Base-by-base conservation (phyloP, 352 stramenopile species). In the Globisporangium cederbergense region DNA sequence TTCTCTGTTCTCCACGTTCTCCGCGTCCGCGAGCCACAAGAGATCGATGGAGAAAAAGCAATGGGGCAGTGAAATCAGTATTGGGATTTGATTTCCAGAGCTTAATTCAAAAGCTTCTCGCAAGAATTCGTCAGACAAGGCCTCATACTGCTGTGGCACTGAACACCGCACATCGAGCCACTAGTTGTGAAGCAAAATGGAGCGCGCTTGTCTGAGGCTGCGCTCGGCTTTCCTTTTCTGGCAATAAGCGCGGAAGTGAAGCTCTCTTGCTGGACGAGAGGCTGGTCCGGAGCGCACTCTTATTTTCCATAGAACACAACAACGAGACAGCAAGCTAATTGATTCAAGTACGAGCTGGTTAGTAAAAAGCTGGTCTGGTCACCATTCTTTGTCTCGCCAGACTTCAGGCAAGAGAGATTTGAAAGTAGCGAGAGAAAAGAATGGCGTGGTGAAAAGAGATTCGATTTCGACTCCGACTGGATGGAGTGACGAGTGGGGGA, bases 91-190 rank as follows among this genome's bases (percentile, higher is more conserved):
- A 52, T 22, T 52, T 6, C 20, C 18, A 28, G 11, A 20, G 45
- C 45, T 51, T 50, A 5, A 34, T 34, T 53, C 47, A 5, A 51
- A 51, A 28, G 16, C 46, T 32, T 32, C 20, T 32, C 11, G 10
- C 46, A 54, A 20, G 18, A 54, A 54, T 54, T 57, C 8, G 30
- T 40, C 50, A 57, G 50, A 57, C 50, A 57, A 57, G 50, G 25
- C 16, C 20, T 16, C 20, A 22, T 16, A 4, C 32, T 36, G 32
- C 32, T 36, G 32, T 36, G 32, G 20, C n/a, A 9, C n/a, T 30
- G 8, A 13, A 11, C 14, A 9, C 20, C 10, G 14, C 43, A 16
- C 11, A 36, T 30, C n/a, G 8, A 10, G 20, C n/a, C n/a, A 42
- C 36, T 42, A 2, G 36, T 10, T 10, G 11, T 14, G 36, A 14